phyloP scores from a whole-genome alignment of 2,329 filamentous ascomycete genomes.

The Trichoderma hamatum region DNA sequence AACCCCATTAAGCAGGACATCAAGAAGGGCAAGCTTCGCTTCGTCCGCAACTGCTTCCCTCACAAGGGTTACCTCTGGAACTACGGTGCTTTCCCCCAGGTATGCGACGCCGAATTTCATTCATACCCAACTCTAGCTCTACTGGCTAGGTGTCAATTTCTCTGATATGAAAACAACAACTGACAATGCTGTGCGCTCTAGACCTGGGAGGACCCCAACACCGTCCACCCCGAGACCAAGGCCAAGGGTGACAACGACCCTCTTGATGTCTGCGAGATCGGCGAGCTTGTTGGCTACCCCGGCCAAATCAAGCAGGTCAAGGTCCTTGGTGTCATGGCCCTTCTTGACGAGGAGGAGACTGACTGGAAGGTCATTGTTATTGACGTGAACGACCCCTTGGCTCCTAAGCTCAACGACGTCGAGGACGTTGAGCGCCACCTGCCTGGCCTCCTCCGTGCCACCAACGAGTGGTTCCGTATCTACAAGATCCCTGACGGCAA shows the following conservation, averaged over 20 bases:
- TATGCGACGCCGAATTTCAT: conserved; percentile 48
- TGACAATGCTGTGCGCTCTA: conserved; percentile 43
- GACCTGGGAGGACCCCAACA: conserved; percentile 99
- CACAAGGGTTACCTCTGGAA: conserved; percentile 99
- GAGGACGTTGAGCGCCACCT: conserved; percentile 99
- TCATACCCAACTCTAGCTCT: conserved; percentile 28
- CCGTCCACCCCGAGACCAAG: conserved; percentile 97
- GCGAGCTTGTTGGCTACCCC: conserved; percentile 92
- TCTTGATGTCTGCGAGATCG: conserved; percentile 98
- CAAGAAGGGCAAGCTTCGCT: conserved; percentile 99
- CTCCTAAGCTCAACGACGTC: conserved; percentile 94
- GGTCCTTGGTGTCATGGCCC: conserved; percentile 98
- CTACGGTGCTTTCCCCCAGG: conserved; percentile 99
- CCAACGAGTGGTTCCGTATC: conserved; percentile 99
- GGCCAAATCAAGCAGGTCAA: conserved; percentile 99
- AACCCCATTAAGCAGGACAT: conserved; percentile 99
- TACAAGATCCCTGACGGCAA: conserved; percentile 99
- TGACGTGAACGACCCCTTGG: conserved; percentile 95
- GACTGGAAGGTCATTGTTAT: conserved; percentile 99
- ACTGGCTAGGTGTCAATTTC: conserved; percentile 19
- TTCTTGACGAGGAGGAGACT: conserved; percentile 99
- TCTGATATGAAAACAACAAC: neutral
- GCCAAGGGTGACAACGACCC: conserved; percentile 99
- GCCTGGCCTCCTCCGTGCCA: conserved; percentile 92
- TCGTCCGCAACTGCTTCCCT: conserved; percentile 99